phyloP scores from a whole-genome alignment of 129 eudicot species.

The Flaveria bidentis region DNA sequence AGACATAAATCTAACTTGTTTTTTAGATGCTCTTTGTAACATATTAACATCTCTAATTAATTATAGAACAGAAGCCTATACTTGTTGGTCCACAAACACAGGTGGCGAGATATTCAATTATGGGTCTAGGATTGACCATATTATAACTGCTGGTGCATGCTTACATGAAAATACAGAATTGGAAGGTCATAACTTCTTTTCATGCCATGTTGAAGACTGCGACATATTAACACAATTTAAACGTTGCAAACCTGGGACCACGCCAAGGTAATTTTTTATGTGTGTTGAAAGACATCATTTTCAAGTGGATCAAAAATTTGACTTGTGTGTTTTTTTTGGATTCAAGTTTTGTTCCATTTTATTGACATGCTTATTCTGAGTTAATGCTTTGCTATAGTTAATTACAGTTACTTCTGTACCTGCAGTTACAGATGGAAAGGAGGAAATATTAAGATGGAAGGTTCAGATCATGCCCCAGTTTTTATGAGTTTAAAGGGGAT shows the following conservation, averaged over 20 bases:
- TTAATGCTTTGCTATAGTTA: neutral
- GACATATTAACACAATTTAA: conserved; percentile 78
- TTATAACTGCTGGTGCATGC: conserved; percentile 75
- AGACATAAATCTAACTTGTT: neutral
- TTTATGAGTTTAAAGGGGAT: conserved; percentile 55
- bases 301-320: neutral
- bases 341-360: neutral
- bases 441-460: conserved; percentile 68
- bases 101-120: conserved; percentile 91
- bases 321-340: neutral
- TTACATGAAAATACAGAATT: conserved; percentile 53
- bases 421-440: conserved; percentile 68
- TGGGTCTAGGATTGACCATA: conserved; percentile 95
- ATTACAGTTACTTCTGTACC: neutral
- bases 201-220: conserved; percentile 89
- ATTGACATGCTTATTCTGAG: conserved; percentile 11
- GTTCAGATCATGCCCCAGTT: conserved; percentile 95
- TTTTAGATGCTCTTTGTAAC: conserved; percentile 1
- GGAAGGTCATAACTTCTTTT: conserved; percentile 60
- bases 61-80: conserved; percentile 81
- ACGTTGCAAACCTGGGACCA: conserved; percentile 82
- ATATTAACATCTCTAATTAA: conserved; percentile 13
- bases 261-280: conserved; percentile 49
- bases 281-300: neutral
- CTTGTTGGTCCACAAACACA: conserved; percentile 84